phyloP scores from a whole-genome alignment of 768 basidiomycete genomes.

The Termitomyces sp. region DNA sequence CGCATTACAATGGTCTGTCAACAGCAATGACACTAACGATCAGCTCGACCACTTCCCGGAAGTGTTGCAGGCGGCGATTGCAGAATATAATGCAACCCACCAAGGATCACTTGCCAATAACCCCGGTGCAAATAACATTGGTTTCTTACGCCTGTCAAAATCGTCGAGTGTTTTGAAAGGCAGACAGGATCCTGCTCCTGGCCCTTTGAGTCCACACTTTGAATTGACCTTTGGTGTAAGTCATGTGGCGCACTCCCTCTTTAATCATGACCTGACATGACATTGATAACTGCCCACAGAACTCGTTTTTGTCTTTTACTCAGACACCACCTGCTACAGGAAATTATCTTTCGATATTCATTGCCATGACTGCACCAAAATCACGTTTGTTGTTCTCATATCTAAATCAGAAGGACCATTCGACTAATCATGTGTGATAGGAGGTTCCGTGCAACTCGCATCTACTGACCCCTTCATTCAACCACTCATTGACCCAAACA shows the following conservation, averaged over 20 bases:
- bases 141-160: conserved; percentile 13
- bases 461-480: conserved; percentile 6
- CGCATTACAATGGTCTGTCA: conserved; percentile 19
- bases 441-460: conserved; percentile 7
- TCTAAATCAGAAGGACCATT: background rate
- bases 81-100: conserved; percentile 16
- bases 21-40: conserved; percentile 15
- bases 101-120: conserved; percentile 21
- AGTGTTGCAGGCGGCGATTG: conserved; percentile 3
- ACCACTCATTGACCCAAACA: conserved; percentile 13
- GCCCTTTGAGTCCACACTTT: conserved; percentile 18
- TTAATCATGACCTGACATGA: too few species aligned
- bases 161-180: conserved; percentile 4
- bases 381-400: conserved; percentile 5
- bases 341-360: conserved; percentile 4
- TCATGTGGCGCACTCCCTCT: background rate
- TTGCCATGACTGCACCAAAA: conserved; percentile 7
- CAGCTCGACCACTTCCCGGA: conserved; percentile 13
- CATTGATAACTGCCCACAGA: background rate
- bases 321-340: conserved; percentile 10
- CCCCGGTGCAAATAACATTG: conserved; percentile 10
- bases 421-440: background rate
- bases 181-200: conserved; percentile 20
- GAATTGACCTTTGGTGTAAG: conserved; percentile 13
- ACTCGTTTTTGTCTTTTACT: conserved; percentile 3